These are phyloP conservation scores for Wickerhamomyces sp. DNA, from an alignment of 1,139 yeast genomes.

Conservation along the genomic window DNA sequence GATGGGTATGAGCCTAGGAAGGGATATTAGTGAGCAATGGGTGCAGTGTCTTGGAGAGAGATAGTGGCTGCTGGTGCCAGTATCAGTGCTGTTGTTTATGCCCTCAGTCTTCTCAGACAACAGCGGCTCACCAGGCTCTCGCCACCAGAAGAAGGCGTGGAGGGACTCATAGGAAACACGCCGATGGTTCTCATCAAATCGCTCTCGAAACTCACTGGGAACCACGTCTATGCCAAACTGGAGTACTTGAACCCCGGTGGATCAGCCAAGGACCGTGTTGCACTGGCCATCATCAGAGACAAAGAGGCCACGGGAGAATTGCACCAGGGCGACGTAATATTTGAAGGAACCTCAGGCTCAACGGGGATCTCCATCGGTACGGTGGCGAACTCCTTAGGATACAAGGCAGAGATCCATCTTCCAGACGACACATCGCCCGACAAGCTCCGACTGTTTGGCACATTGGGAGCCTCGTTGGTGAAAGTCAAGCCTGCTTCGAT, in stretches of 20 bases:
- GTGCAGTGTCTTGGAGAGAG: constrained; percentile 19
- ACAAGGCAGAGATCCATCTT: constrained; percentile 84
- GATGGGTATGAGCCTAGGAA: no score
- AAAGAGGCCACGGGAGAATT: constrained; percentile 60
- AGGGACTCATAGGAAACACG: constrained; percentile 80
- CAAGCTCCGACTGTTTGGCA: constrained; percentile 61
- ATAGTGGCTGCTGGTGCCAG: constrained; percentile 19
- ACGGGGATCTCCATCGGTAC: constrained; percentile 94
- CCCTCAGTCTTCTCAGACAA: constrained; percentile 4
- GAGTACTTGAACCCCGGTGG: constrained; percentile 93
- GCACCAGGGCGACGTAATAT: constrained; percentile 44
- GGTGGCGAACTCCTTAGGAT: constrained; percentile 83
- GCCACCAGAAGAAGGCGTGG: constrained; percentile 37
- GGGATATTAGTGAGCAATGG: no score
- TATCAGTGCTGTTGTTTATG: constrained; percentile 10
- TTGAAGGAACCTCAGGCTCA: constrained; percentile 95
- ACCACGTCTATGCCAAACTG: constrained; percentile 80
- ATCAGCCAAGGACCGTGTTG: constrained; percentile 92
- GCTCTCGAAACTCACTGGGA: constrained; percentile 69
- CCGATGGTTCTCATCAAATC: constrained; percentile 78
- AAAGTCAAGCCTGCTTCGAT: constrained; percentile 93
- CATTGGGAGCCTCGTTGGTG: constrained; percentile 82
- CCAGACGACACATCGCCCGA: constrained; percentile 93
- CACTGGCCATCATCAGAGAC: constrained; percentile 70
- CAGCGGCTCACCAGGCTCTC: constrained; percentile 13